Evolutionary conservation across 768 basidiomycete species (phyloP).

Genomic region (Amyloporia xantha): DNA sequence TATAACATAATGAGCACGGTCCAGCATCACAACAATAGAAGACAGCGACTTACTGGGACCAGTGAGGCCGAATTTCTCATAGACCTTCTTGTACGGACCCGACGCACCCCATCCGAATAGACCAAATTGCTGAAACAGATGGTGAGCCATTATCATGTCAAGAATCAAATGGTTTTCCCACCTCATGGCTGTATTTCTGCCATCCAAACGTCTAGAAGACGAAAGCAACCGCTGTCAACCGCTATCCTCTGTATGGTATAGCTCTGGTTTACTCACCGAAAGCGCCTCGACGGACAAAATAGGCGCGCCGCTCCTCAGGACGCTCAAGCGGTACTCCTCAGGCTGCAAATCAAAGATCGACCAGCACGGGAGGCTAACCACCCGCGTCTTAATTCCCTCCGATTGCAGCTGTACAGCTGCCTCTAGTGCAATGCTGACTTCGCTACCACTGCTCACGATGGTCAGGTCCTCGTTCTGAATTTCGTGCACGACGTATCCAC

Average conservation of each 20-base stretch:
- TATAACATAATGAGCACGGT: constrained; percentile 17
- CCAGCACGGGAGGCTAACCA: constrained; percentile 90
- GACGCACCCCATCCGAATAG: constrained; percentile 78
- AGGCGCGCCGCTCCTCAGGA: constrained; percentile 84
- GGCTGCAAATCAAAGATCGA: constrained; percentile 80
- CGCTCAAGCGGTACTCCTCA: constrained; percentile 72
- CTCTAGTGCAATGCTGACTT: constrained; percentile 83
- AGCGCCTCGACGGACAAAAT: constrained; percentile 87
- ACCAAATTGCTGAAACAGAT: constrained; percentile 53
- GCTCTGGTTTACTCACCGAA: constrained; percentile 33
- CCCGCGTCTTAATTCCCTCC: constrained; percentile 72
- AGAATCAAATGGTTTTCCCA: constrained; percentile 25
- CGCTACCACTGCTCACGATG: constrained; percentile 84
- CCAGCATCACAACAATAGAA: not conserved
- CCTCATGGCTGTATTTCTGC: constrained; percentile 87
- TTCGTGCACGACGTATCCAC: constrained; percentile 88
- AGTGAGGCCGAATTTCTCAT: constrained; percentile 86
- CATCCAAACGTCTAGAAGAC: constrained; percentile 63
- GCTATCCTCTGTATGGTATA: not conserved
- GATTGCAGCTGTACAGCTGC: constrained; percentile 74
- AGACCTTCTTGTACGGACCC: constrained; percentile 85
- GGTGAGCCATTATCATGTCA: not conserved
- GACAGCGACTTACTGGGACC: constrained; percentile 51
- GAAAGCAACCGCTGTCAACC: constrained; percentile 1
- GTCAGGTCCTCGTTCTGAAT: constrained; percentile 77